Base-by-base conservation (phyloP, 2,329 filamentous ascomycete species). In the Helotiales sp. region DNA sequence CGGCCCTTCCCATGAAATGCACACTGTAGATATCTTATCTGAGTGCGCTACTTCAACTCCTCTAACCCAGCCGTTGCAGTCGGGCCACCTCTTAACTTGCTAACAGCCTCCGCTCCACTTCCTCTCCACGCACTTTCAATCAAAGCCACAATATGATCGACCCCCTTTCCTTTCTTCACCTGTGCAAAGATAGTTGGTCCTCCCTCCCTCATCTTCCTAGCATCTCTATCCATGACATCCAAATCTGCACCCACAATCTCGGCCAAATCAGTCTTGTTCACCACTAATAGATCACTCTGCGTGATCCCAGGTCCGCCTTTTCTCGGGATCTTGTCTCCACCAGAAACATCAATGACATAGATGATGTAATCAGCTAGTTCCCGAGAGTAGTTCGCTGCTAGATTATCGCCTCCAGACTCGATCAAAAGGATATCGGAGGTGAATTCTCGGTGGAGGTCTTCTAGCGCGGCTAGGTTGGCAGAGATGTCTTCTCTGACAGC, bases 261-360 rank as follows among this genome's bases (percentile, higher is more conserved):
- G 0, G 95, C 93, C 64, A 99, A 75, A 76, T 99, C 95, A 44
- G 93, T 96, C 85, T 99, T 99, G 76, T 99, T 99, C 52, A 99
- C 91, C 19, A 99, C 83, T 63, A 99, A 76, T 73, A 99, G 73
- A 71, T 99, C 95, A 68, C 90, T 95, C 77, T 97, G 93, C 5
- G 95, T 99, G 72, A 99, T 99, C 1, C 95, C 95, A 0, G 95
- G 95, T 0, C 95, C 95, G 27, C 95, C 95, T 78, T 99, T 99
- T 27, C 95, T 79, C 0, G 95, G 95, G 51, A 99, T 88, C 82
- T 99, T 99, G 75, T 99, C 95, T 12, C 95, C 95, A 22, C 95
- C 95, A 55, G 87, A 90, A 17, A 99, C 95, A 75, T 99, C 95
- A 67, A 99, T 98, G 29, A 99, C 95, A 73, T 99, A 99, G 76